Conservation (phyloP, 768 basidiomycete genomes). For the Sistotremastrum suecicum region DNA sequence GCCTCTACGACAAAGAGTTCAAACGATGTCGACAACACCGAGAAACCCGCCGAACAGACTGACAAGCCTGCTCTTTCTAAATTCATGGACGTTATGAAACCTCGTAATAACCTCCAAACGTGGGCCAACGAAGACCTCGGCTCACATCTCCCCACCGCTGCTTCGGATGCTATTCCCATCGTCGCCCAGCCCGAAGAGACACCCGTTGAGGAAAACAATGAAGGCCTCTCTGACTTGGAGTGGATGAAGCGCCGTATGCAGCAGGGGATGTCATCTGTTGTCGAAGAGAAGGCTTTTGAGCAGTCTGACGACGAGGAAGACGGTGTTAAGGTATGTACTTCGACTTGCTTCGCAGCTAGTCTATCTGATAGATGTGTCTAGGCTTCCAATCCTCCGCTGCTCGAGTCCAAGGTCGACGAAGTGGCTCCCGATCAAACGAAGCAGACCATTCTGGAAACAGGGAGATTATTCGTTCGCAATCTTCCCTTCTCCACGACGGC, state of each 20-base stretch:
- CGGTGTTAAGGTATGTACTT: conserved; percentile 2
- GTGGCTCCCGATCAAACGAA: conserved; percentile 15
- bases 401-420: conserved; percentile 1
- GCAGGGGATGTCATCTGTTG: conserved; percentile 20
- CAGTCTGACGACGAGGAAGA: conserved; percentile 47
- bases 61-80: conserved; percentile 32
- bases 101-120: conserved; percentile 40
- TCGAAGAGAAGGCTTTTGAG: conserved; percentile 37
- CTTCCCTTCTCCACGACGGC: conserved; percentile 77
- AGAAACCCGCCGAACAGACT: conserved; percentile 6
- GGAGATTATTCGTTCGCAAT: conserved; percentile 87
- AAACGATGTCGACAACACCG: conserved; percentile 2
- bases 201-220: conserved; percentile 13
- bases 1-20: conserved; percentile 13
- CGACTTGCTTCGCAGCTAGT: neutral
- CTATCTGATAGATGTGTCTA: neutral
- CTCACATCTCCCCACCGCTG: conserved; percentile 7
- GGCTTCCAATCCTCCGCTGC: neutral
- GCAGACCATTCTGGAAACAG: conserved; percentile 52
- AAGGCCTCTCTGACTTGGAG: conserved; percentile 49
- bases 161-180: conserved; percentile 3
- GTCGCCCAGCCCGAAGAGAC: conserved; percentile 3
- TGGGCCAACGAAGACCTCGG: conserved; percentile 42
- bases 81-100: conserved; percentile 66
- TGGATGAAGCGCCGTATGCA: conserved; percentile 62